These are phyloP conservation scores for Candida namnaoensis DNA, from an alignment of 805 yeast species.

Conservation along the genomic window DNA sequence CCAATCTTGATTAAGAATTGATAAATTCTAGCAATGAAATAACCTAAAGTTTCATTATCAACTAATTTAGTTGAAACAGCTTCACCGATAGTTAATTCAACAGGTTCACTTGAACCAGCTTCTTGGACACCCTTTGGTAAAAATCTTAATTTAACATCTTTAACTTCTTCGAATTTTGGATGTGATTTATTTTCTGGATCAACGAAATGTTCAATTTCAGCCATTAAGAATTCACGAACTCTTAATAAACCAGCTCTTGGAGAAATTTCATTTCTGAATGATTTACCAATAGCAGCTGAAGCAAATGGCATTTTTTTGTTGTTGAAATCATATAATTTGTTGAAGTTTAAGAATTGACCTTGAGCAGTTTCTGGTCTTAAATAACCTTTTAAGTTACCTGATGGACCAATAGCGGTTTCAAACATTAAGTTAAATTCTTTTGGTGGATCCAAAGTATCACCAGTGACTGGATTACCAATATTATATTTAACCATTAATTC, in stretches of 20 bases:
- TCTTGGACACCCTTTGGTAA: constrained; percentile 85
- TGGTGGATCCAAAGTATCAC: constrained; percentile 81
- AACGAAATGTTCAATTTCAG: constrained; percentile 97
- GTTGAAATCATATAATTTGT: constrained; percentile 88
- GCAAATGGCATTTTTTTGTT: constrained; percentile 98
- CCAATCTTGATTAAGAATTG: constrained; percentile 82
- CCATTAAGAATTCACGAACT: constrained; percentile 98
- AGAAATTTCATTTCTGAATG: constrained; percentile 97
- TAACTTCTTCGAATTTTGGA: constrained; percentile 67
- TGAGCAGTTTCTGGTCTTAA: constrained; percentile 99
- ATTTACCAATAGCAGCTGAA: constrained; percentile 97
- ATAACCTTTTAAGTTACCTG: constrained; percentile 92
- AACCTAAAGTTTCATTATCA: constrained; percentile 95
- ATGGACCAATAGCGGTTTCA: constrained; percentile 98
- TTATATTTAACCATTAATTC: constrained; percentile 74
- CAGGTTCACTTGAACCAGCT: constrained; percentile 67
- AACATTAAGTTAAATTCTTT: constrained; percentile 96
- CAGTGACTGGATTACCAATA: constrained; percentile 88
- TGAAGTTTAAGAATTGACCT: constrained; percentile 96
- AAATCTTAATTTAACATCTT: constrained; percentile 64
- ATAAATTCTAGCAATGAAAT: constrained; percentile 90
- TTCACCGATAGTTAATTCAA: constrained; percentile 70
- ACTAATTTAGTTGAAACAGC: constrained; percentile 86
- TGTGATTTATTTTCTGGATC: constrained; percentile 88
- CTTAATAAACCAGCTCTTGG: constrained; percentile 97